Evolutionary conservation across 75 land plant species (phyloP).

Genomic region (Cunninghamia lanceolata): DNA sequence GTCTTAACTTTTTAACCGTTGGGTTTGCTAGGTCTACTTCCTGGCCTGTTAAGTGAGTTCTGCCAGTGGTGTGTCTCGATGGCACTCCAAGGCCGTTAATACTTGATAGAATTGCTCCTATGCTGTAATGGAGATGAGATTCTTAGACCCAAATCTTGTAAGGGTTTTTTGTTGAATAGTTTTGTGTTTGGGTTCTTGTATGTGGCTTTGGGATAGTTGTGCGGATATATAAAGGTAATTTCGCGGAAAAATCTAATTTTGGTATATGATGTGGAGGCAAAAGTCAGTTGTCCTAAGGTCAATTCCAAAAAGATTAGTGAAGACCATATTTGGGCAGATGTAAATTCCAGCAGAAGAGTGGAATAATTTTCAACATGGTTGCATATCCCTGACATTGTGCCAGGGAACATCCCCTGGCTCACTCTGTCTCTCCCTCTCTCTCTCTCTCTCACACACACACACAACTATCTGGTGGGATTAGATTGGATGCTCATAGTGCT

Average conservation of each 20-base stretch:
- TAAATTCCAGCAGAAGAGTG: neutral
- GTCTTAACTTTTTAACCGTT: neutral
- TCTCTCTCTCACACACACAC: neutral
- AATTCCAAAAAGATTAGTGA: neutral
- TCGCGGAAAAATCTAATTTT: neutral
- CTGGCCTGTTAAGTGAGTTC: neutral
- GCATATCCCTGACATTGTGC: neutral
- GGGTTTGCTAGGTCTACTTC: slow-evolving; percentile 1
- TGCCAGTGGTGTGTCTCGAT: neutral
- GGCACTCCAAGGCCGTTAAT: neutral
- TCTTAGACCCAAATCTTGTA: neutral
- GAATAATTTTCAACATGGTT: neutral
- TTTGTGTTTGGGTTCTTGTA: neutral
- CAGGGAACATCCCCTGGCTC: neutral
- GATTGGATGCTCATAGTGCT: neutral
- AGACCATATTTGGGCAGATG: neutral
- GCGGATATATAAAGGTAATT: neutral
- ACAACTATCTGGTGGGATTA: neutral
- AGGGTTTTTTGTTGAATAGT: neutral
- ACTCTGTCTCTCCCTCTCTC: neutral
- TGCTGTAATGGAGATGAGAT: neutral
- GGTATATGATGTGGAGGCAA: neutral
- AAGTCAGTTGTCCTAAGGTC: neutral
- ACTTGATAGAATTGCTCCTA: neutral
- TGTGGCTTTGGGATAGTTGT: neutral